These are phyloP conservation scores for Blastocystis sp. DNA, from an alignment of 352 stramenopile genomes.

Conservation along the genomic window DNA sequence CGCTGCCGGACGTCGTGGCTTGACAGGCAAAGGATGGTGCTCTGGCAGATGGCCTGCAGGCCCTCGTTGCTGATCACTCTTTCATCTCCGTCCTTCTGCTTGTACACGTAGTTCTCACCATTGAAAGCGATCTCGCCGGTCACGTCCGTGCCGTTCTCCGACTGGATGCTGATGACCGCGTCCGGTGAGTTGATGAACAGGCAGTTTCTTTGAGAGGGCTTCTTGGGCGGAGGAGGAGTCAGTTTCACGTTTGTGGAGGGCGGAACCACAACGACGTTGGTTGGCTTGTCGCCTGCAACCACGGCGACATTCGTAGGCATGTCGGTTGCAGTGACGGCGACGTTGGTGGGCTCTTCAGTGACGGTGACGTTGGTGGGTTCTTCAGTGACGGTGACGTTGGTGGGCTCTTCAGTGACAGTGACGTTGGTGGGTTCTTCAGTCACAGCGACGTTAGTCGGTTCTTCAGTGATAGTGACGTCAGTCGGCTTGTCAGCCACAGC, in stretches of 20 bases:
- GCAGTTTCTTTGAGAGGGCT: too few relatives aligned
- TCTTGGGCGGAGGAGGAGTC: too few relatives aligned
- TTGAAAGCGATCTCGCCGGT: not conserved
- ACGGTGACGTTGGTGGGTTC: not conserved
- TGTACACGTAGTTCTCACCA: not conserved
- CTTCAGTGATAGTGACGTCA: not conserved
- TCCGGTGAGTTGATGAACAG: too few relatives aligned
- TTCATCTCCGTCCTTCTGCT: not conserved
- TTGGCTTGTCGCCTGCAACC: too few relatives aligned
- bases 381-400: not conserved
- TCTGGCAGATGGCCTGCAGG: not conserved
- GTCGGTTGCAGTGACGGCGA: not conserved
- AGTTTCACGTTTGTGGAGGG: too few relatives aligned
- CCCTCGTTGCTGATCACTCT: not conserved
- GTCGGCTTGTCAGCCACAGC: not conserved
- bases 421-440: too few relatives aligned
- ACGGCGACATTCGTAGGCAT: too few relatives aligned
- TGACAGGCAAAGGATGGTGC: not conserved
- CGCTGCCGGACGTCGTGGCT: too few relatives aligned
- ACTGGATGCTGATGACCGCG: too few relatives aligned
- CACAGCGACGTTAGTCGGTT: not conserved
- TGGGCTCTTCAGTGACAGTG: not conserved
- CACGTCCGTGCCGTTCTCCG: not conserved
- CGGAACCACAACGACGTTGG: too few relatives aligned
- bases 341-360: not conserved